Base-by-base conservation (phyloP, 352 stramenopile species). In the Phytophthora crassamura region DNA sequence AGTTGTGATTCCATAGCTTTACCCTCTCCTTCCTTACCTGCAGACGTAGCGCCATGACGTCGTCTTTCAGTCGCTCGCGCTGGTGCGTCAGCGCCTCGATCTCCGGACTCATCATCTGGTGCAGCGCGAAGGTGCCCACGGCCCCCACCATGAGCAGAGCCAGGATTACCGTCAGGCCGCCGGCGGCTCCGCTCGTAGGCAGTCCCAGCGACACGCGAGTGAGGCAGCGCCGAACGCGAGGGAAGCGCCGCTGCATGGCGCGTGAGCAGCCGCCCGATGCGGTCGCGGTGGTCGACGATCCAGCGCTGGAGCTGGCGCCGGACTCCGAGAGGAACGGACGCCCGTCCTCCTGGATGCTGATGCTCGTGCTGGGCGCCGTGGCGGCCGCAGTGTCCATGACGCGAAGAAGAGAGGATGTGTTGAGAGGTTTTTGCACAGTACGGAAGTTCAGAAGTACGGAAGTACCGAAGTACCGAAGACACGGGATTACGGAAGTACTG, bases 31-130 rank as follows among this genome's bases (percentile, higher is more conserved):
- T 53, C 14, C 33, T 38, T 48, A 88, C 80, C 75, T 90, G 79
- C 14, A 78, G 60, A 30, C 75, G 77, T 33, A 89, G 50, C 42
- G 53, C 57, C 33, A 76, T 71, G 15, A 90, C 72, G 9, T 86
- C 65, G n/a, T 77, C 55, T 57, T 86, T 80, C n/a, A 93, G 60
- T 22, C 54, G 63, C 48, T 78, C 78, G 35, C 82, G 80, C 64
- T 93, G 74, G 38, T 77, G 72, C 38, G 86, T 65, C 15, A 90
- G 77, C 57, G 79, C 77, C 50, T 90, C 82, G 48, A 90, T 90
- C 69, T 93, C 78, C 8, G 84, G 84, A 59, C 80, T 90, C 68
- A 90, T 82, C 72, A 91, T 82, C 62, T 93, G 84, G 22, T 84
- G 84, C 33, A 93, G 75, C 30, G 84, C 83, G 49, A 93, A 83